A percentile compares a stretch with the other conserved stretches of the same genome.
Evolutionary conservation across 108 stramenopile genomes (phyloP).

Genomic region (Epithemia pelagica): DNA sequence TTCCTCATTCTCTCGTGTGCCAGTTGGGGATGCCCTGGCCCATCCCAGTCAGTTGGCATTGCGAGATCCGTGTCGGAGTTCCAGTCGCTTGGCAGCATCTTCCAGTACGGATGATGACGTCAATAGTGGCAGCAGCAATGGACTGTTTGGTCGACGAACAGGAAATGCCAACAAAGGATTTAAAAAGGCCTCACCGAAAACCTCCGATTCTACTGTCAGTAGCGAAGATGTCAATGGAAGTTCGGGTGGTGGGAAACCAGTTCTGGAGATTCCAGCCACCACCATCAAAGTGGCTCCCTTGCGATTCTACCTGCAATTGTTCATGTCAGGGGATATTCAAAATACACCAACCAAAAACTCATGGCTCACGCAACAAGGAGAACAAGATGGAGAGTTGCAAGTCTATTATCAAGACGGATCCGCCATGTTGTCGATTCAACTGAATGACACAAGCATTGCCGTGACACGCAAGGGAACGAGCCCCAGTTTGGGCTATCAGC

Average conservation of each 20-base stretch:
- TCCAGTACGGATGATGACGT: not conserved
- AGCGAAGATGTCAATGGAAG: not conserved
- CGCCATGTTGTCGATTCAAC: conserved; percentile 43
- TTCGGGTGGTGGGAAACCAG: not conserved
- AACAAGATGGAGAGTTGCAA: conserved; percentile 42
- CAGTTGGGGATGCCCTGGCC: too few relatives aligned
- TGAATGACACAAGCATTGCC: conserved; percentile 20
- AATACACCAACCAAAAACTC: conserved; percentile 43
- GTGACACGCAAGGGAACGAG: conserved; percentile 45
- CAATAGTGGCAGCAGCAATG: conserved; percentile 3
- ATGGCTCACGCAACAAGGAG: conserved; percentile 48
- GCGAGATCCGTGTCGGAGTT: too few relatives aligned
- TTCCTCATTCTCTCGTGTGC: too few relatives aligned
- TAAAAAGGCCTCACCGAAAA: not conserved
- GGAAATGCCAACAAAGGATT: too few relatives aligned
- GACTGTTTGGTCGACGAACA: not conserved
- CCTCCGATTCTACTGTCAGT: not conserved
- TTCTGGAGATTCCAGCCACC: conserved; percentile 28
- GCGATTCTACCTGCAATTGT: conserved; percentile 40
- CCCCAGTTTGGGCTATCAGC: conserved; percentile 55
- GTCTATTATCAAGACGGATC: conserved; percentile 57
- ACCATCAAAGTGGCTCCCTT: conserved; percentile 33
- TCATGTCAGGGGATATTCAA: conserved; percentile 32
- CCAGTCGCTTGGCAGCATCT: not conserved
- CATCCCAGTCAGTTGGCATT: too few relatives aligned